Conservation (phyloP, 257 asterid species). For the Solanum sitiens region DNA sequence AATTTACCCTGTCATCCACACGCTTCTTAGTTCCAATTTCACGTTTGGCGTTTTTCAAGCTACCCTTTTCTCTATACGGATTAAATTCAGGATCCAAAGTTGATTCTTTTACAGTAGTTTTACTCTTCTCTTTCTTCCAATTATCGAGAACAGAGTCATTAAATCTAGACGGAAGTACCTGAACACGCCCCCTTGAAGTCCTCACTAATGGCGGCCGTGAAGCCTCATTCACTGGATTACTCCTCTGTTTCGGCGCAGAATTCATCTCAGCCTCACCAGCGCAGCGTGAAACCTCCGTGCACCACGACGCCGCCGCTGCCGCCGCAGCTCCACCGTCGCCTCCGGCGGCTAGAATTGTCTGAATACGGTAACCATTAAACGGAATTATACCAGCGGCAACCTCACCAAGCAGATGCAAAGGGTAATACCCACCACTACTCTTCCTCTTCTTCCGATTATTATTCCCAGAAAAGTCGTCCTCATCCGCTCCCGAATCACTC, state of each 20-base stretch:
- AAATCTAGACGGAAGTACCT: constrained; percentile 88
- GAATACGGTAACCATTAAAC: constrained; percentile 36
- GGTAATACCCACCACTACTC: constrained; percentile 35
- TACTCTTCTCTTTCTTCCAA: constrained; percentile 88
- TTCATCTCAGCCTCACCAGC: constrained; percentile 16
- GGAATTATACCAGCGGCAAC: constrained; percentile 66
- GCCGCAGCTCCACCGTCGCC: constrained; percentile 14
- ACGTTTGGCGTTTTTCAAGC: constrained; percentile 29
- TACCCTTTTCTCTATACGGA: constrained; percentile 33
- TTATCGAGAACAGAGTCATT: constrained; percentile 83
- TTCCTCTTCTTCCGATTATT: constrained; percentile 68
- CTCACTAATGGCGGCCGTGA: constrained; percentile 82
- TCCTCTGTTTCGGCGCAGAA: constrained; percentile 10
- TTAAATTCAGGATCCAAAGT: constrained; percentile 52
- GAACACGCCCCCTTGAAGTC: constrained; percentile 94
- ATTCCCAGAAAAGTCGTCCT: constrained; percentile 39
- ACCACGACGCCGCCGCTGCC: constrained; percentile 16
- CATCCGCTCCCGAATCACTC: constrained; percentile 51
- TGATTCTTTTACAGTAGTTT: constrained; percentile 33
- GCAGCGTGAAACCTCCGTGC: constrained; percentile 9
- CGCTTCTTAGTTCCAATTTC: constrained; percentile 24
- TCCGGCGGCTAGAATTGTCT: constrained; percentile 22
- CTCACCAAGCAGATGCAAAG: constrained; percentile 63
- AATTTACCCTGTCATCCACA: neutral
- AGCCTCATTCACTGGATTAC: constrained; percentile 22